Base-by-base conservation (phyloP, 495 filamentous ascomycete species). In the Penicilliopsis zonata region DNA sequence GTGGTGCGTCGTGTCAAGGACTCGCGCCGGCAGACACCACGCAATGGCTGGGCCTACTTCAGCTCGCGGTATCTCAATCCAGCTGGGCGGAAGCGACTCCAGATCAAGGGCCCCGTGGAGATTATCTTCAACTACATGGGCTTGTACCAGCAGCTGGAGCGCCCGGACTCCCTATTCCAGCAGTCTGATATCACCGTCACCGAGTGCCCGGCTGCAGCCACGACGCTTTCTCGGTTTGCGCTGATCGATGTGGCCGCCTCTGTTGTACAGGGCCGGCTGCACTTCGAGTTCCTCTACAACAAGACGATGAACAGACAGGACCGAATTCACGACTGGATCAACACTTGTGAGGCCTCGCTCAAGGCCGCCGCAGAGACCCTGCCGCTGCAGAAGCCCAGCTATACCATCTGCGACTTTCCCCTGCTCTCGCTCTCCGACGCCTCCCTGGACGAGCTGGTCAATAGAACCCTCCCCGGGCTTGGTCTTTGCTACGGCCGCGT, bases 101-200 rank as follows among this genome's bases (percentile, higher is more conserved):
- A 44, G 14, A 47, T 59, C 9, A 68, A 69, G 2, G 71, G 61
- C 49, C 78, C 78, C 5, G 68, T 82, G 38, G 80, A 84, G 50
- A 69, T 84, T 22, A 69, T 70, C 2, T 81, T 84, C 50, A 80
- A 77, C 41, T 82, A 83, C 38, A 61, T 76, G 9, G 79, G 76
- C 0, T 63, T 72, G 12, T 59, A 74, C 37, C 74, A 77, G 31
- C 69, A 76, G 35, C 43, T 82, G 0, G 73, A 78, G 49, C 60
- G 70, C 15, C 57, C 67, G 13, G 74, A 76, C 31, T 66, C 70
- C 4, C 54, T 83, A 0, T 67, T 83, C 40, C 67, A 74, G 33
- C 67, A 73, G 16, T 57, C 63, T 5, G 58, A 72, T 13, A 54
- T 2, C 55, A 52, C 28, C 61, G 58, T 31, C 56, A 59, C 34